Evolutionary conservation across 2,329 filamentous ascomycete genomes (phyloP).

Genomic region (Claviceps quebecensis): DNA sequence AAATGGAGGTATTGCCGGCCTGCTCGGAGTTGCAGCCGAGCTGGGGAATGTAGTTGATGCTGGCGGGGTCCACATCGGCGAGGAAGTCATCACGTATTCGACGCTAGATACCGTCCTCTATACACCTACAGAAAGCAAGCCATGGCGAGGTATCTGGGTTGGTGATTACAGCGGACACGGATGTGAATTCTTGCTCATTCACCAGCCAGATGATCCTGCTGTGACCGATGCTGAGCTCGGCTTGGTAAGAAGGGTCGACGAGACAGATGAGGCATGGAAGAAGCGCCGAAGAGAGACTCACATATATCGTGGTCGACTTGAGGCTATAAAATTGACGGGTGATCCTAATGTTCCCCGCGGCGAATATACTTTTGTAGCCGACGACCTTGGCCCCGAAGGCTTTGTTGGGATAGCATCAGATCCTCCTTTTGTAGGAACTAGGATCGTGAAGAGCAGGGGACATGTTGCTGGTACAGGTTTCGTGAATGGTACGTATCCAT

Average conservation of each 20-base stretch:
- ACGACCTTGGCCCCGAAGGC: constrained; percentile 58
- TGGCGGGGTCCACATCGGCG: constrained; percentile 34
- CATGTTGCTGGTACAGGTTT: constrained; percentile 69
- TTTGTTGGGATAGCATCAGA: constrained; percentile 51
- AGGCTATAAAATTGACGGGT: constrained; percentile 83
- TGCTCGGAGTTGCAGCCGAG: constrained; percentile 9
- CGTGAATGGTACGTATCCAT: constrained; percentile 44
- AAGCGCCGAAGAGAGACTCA: constrained; percentile 29
- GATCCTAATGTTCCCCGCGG: constrained; percentile 83
- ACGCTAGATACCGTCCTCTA: constrained; percentile 66
- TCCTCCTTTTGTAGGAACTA: constrained; percentile 55
- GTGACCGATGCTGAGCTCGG: constrained; percentile 25
- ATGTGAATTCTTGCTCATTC: constrained; percentile 72
- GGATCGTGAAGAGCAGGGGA: constrained; percentile 59
- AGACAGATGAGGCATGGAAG: constrained; percentile 33
- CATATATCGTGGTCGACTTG: constrained; percentile 52
- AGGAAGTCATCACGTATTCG: constrained; percentile 47
- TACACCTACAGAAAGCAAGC: constrained; percentile 64
- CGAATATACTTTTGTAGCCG: constrained; percentile 66
- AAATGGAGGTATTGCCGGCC: constrained; percentile 11
- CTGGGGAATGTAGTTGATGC: constrained; percentile 5
- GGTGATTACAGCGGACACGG: constrained; percentile 83
- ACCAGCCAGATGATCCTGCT: constrained; percentile 48
- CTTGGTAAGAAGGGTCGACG: constrained; percentile 23
- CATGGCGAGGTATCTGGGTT: constrained; percentile 83